Evolutionary conservation across 768 basidiomycete genomes (phyloP), one percentile per base, ranked within the genome.

Genomic region (Postia placenta): DNA sequence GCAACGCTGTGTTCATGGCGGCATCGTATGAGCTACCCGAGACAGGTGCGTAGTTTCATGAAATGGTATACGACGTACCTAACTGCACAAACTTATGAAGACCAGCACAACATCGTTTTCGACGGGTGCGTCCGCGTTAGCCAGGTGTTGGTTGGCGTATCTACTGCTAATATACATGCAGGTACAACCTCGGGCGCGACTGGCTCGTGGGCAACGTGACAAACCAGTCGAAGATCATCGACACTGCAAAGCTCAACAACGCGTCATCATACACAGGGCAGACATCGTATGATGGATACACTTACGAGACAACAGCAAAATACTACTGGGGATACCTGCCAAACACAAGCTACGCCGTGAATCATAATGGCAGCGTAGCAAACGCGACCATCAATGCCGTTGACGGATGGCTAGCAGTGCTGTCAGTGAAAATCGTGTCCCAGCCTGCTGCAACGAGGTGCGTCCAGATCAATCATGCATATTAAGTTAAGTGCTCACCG

Each of bases 161-260:
- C 19, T 24, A 3, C 3, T 14, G 25, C 23, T 28, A 5, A 3
- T 11, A 24, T 1, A 4, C 12, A 46, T 27, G 46, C n/a, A 78
- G 81, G 5, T 84, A 94, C 65, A 83, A 93, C 61, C 70, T 85
- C 25, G 92, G 84, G 11, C 83, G 92, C 22, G 92, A 96, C 61
- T 86, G 79, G 74, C 68, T 95, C n/a, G 70, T 94, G 22, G 89
- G 87, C 19, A 92, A 92, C 61, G 83, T 87, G 20, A 92, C 92
- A 0, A 62, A 73, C 20, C 68, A 67, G 52, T 38, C 64, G 11
- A 43, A 48, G 9, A n/a, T 67, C 9, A 69, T 85, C 47, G 68
- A 72, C 15, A 77, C 80, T 0, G 14, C 48, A 14, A 56, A 57
- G 28, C 57, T 87, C 41, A 81, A 76, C n/a, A 83, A 87, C 56